Evolutionary conservation across 192 early-diverging fungal genomes (phyloP), one percentile per base, ranked within the genome.

Genomic region (Backusella macrospora): DNA sequence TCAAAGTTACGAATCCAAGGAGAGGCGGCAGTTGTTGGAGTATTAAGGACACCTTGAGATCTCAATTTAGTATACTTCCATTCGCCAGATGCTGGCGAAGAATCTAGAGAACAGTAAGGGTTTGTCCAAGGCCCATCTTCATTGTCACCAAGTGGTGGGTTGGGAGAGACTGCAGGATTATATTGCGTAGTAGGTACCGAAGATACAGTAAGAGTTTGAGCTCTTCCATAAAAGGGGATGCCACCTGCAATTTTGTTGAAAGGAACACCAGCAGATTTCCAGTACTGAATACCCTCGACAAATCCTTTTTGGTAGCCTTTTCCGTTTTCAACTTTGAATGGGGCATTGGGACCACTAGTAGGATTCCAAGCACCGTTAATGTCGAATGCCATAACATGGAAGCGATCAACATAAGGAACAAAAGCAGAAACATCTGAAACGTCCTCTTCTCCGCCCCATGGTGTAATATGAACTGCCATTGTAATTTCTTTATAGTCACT

Each of bases 1-100:
- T 93, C 92, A 83, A 87, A 92, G 64, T 86, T 80, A 37, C 88
- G 84, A 3, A 88, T 68, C 91, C 91, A 95, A 13, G 86, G 87
- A 10, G 85, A 72, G 16, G 74, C 73, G 0, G 91, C 88, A 8
- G 84, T 79, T 48, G 87, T 44, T 75, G 84, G 52, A 69, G 77
- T 73, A 34, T 72, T 74, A 43, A 88, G 75, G 0, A 83, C 73
- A 23, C 87, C 86, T 71, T 87, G 79, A 23, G 86, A 86, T 39
- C 90, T 83, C 78, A 93, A 70, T 40, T 90, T 82, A 18, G 72
- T 80, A 81, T 83, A 93, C 55, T 86, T 84, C 92, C 92, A 93
- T 16, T 84, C 78, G 6, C 88, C 89, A n/a, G 84, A 80, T 39
- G 88, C 83, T 44, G 77, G 77, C 1, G 78, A 72, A 3, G 79